Evolutionary conservation across 768 basidiomycete genomes (phyloP), one percentile per base, ranked within the genome.

Genomic region (Suillus discolor): DNA sequence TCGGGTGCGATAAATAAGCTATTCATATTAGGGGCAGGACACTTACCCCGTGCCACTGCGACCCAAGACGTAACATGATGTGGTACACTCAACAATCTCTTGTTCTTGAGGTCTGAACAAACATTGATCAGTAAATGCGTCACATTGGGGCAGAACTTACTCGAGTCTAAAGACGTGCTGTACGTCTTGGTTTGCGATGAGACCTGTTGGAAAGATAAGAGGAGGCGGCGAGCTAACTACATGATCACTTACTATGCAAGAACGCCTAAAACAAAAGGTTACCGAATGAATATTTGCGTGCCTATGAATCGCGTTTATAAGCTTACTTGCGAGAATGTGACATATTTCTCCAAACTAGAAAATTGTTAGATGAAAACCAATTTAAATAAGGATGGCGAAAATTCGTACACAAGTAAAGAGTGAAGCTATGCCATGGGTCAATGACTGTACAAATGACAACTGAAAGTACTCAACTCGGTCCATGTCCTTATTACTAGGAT

Each of bases 11-110:
- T 2, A 42, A 31, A 42, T 11, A 25, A 8, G 23, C 25, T 51
- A 36, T 49, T 18, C 28, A 15, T 47, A 23, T 60, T 20, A 25
- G 28, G 7, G 25, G 5, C 0, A 38, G 47, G 16, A 63, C 81
- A 15, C 61, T 13, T 68, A 90, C 90, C 90, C 91, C 0, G 91
- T 92, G 3, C 91, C 91, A 69, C 90, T 91, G 34, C 91, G 79
- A 0, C 90, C 89, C 12, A 90, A 73, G 36, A 91, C 88, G 72
- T 86, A 89, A 67, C 87, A 90, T 0, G 89, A 89, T 6, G 82
- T 77, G 0, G 78, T 77, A 68, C 90, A 84, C 47, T 89, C 83
- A 20, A 89, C 83, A 15, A 91, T 87, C 66, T 75, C 78, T 68
- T 82, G 81, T 69, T 90, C 87, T 57, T 81, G 76, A 0, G 82